Percentiles rank a stretch among this genome's conserved stretches.
These are phyloP conservation scores for Triglochin maritima DNA, from an alignment of 106 monocot species.

Conservation along the genomic window DNA sequence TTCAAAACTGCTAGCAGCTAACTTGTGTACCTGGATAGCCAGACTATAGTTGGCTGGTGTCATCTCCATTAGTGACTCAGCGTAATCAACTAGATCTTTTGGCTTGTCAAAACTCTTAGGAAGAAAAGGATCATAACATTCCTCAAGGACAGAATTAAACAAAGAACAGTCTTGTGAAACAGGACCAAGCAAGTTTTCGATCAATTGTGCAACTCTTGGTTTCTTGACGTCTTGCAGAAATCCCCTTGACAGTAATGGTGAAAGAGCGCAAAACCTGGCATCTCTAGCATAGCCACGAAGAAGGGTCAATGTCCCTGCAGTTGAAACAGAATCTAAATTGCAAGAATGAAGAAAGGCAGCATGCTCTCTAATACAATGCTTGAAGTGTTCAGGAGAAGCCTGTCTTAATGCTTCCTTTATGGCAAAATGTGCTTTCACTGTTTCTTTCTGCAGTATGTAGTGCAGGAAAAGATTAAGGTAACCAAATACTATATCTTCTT, in stretches of 20 bases:
- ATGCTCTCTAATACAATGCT: conserved; percentile 63
- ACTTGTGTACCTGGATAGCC: conserved; percentile 41
- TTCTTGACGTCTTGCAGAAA: conserved; percentile 46
- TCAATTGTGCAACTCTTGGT: conserved; percentile 39
- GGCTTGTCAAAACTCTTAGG: conserved; percentile 35
- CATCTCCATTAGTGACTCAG: conserved; percentile 59
- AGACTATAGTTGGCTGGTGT: conserved; percentile 66
- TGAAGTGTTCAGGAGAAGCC: conserved; percentile 32
- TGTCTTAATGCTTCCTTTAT: conserved; percentile 52
- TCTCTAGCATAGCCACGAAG: conserved; percentile 39
- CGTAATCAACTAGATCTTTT: conserved; percentile 51
- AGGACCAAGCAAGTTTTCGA: conserved; percentile 48
- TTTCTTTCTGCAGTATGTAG: conserved; percentile 31
- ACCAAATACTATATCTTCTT: conserved; percentile 36
- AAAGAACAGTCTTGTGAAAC: conserved; percentile 34
- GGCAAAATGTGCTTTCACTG: conserved; percentile 28
- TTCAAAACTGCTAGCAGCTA: conserved; percentile 11
- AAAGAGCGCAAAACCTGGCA: conserved; percentile 12
- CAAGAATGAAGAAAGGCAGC: conserved; percentile 22
- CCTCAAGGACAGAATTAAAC: conserved; percentile 69
- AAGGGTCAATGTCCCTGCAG: conserved; percentile 7
- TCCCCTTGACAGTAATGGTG: conserved; percentile 48
- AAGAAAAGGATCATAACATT: conserved; percentile 51
- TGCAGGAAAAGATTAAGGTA: conserved; percentile 53
- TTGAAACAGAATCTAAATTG: conserved; percentile 1